Conservation (phyloP, 345 rosid genomes). For the Acer yangbiense region DNA sequence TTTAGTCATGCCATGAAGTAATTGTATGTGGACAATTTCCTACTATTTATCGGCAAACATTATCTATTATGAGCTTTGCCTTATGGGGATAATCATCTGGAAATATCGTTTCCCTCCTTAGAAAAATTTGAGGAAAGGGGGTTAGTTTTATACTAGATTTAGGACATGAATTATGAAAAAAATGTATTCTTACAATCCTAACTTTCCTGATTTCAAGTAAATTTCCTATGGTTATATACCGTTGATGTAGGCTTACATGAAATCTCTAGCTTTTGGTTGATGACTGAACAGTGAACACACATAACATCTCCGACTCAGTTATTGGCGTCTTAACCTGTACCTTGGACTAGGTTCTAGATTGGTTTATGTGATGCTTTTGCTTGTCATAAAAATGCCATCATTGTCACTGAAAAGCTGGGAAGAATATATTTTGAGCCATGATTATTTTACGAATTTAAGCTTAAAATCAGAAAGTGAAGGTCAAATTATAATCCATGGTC, state of each 20-base stretch:
- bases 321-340: background rate
- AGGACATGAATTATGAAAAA: too few species aligned
- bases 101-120: background rate
- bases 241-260: background rate
- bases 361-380: background rate
- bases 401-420: background rate
- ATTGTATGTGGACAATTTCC: background rate
- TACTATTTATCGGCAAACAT: background rate
- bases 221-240: background rate
- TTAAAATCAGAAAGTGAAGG: background rate
- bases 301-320: background rate
- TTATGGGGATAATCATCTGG: background rate
- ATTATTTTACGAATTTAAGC: background rate
- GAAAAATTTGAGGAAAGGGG: background rate
- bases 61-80: background rate
- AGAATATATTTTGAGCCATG: background rate
- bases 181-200: background rate
- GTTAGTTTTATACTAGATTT: background rate
- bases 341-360: background rate
- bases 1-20: background rate
- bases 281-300: background rate
- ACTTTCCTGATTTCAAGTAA: background rate
- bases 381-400: background rate
- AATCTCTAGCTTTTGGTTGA: constrained; percentile 1
- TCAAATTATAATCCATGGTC: background rate